Evolutionary conservation across 2,329 filamentous ascomycete genomes (phyloP), one percentile per base, ranked within the genome.

Genomic region (Aspergillus eucalypticola): DNA sequence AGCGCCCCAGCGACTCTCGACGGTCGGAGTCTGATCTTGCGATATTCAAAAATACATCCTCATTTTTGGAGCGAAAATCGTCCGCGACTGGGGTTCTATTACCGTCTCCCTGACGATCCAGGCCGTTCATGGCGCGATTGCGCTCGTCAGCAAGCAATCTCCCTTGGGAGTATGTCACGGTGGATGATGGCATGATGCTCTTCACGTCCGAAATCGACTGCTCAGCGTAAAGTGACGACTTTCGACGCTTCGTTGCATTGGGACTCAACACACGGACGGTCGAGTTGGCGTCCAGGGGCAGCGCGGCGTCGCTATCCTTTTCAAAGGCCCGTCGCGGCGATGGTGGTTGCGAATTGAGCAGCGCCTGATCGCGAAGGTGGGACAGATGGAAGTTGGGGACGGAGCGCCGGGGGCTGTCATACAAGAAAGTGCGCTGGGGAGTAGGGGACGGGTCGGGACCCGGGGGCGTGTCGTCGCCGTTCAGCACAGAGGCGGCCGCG

Each of bases 381-480:
- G 69, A 66, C 35, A 60, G 54, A 42, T 61, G 60, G 56, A 73
- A 66, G 61, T 64, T 67, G 56, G 70, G 63, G 54, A 71, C 65
- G 39, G 71, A 71, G 62, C 69, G 73, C 56, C 71, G 69, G 64
- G 64, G 65, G 54, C 67, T 69, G 66, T 76, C 71, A 59, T 77
- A 72, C 66, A 73, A 71, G 49, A 74, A 66, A 41, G 71, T 71
- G 59, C 74, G 74, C 59, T 80, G 80, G 54, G 81, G 82, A 60
- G 81, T 79, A 60, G 82, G 75, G n/a, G 81, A 78, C 60, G 82
- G 78, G 54, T 81, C 81, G 49, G 82, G 81, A 60, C 81, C 82
- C 67, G 76, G 73, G 59, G 75, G 78, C 29, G 78, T 81, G 69
- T 81, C 79, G 75, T 83, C 81, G 66, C 81, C 15, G 54, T 58